Percentiles rank a stretch among this genome's conserved stretches.
Evolutionary conservation across 768 basidiomycete species (phyloP).

Genomic region (Suillus decipiens): DNA sequence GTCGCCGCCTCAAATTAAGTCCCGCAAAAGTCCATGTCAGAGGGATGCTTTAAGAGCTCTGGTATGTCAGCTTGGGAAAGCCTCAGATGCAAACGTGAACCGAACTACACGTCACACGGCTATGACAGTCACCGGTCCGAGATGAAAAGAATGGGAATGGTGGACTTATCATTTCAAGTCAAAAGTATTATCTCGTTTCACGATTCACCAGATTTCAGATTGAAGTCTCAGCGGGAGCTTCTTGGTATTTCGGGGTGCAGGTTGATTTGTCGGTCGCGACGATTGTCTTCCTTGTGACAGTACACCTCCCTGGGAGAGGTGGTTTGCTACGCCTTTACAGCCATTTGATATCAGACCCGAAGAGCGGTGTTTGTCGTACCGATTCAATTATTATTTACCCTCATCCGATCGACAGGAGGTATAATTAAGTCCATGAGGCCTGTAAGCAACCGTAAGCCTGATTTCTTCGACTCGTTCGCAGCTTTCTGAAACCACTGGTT

Average conservation of each 20-base stretch:
- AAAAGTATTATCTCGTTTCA: background rate
- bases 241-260: background rate
- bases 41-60: background rate
- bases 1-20: background rate
- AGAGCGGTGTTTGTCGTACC: no score
- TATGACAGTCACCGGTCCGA: background rate
- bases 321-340: background rate
- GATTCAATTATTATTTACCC: background rate
- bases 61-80: background rate
- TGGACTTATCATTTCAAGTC: background rate
- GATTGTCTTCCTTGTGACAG: background rate
- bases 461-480: background rate
- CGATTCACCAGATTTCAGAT: background rate
- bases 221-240: no score
- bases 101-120: background rate
- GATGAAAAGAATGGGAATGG: background rate
- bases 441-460: background rate
- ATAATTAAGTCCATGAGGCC: background rate
- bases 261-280: no score
- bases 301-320: background rate
- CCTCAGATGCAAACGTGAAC: background rate
- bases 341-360: background rate
- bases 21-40: background rate
- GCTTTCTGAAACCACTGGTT: background rate
- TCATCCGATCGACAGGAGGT: background rate